These are phyloP conservation scores for Mycena pura DNA, from an alignment of 768 basidiomycete species.

Conservation along the genomic window DNA sequence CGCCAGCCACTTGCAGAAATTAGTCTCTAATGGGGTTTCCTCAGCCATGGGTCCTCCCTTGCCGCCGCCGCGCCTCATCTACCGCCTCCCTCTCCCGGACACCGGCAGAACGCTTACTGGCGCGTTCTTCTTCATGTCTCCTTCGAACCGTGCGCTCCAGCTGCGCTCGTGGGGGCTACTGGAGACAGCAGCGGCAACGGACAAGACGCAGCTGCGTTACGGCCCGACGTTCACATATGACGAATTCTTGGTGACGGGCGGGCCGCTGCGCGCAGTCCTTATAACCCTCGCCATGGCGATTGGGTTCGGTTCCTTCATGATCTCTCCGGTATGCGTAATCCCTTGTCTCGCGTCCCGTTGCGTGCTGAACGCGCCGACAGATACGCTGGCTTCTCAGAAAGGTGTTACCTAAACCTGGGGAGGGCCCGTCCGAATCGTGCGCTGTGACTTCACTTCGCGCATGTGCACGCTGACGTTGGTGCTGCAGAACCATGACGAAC, in stretches of 20 bases:
- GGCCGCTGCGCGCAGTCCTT: constrained; percentile 47
- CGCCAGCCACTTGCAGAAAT: background rate
- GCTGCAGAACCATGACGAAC: constrained; percentile 55
- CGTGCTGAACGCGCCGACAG: constrained; percentile 40
- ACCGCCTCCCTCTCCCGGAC: constrained; percentile 47
- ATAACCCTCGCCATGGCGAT: constrained; percentile 45
- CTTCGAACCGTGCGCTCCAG: constrained; percentile 49
- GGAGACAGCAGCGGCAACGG: constrained; percentile 40
- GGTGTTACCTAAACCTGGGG: constrained; percentile 58
- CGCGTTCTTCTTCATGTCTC: constrained; percentile 48
- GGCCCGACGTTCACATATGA: constrained; percentile 79
- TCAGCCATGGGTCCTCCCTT: constrained; percentile 31
- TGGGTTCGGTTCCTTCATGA: constrained; percentile 40
- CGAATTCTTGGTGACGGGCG: constrained; percentile 62
- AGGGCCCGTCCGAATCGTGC: constrained; percentile 71
- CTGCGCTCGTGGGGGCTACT: constrained; percentile 56
- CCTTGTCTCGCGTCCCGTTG: background rate
- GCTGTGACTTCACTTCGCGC: constrained; percentile 29
- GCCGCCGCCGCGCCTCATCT: constrained; percentile 39
- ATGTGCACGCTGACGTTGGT: background rate
- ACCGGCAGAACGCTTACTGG: constrained; percentile 40
- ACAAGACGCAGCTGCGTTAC: constrained; percentile 47
- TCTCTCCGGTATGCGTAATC: constrained; percentile 47
- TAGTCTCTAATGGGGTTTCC: background rate
- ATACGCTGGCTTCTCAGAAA: constrained; percentile 62